Base-by-base conservation (phyloP, 2,329 filamentous ascomycete species). In the Stagonosporopsis chrysanthemi region DNA sequence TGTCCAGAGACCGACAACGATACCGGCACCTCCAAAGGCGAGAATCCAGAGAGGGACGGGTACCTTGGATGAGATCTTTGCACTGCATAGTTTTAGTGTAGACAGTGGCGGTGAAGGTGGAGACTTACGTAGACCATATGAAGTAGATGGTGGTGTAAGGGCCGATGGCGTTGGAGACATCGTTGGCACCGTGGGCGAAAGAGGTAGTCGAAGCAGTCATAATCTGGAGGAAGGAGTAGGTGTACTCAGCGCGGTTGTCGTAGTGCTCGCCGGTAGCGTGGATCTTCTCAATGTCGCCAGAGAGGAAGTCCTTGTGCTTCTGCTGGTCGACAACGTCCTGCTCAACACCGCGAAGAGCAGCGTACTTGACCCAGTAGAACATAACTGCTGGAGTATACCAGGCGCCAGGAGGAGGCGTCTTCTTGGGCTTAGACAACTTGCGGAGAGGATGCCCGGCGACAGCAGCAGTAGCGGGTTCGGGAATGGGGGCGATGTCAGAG, bases 181-280 rank as follows among this genome's bases (percentile, higher is more conserved):
- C 87, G 73, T 89, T 90, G 63, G 87, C 86, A 19, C 87, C 87
- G 74, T 90, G 88, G 1, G 88, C 86, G 67, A 91, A 90, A 1
- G 88, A 90, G 4, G 88, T 86, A 36, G 88, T 90, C 75, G 86
- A 88, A 56, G 88, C 88, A 40, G 88, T 75, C 43, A 78, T 47
- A 49, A 75, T 65, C 49, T 75, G 73, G 4, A 74, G 61, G 62
- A 73, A 82, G 1, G 79, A 80, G 71, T 77, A 82, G 14, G 79
- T 73, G 67, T 83, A 79, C 65, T 82, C 81, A 28, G 80, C 79
- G 60, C 83, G 82, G 75, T 89, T 88, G 66, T 87, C 82, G 73
- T 83, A 89, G 69, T 87, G 85, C 26, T 80, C 75, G 2, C 84
- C 85, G 26, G 79, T 80, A 15, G 83, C 83, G 68, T 88, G 84